Base-by-base conservation (phyloP, 2,329 filamentous ascomycete species). In the Acarospora socialis region DNA sequence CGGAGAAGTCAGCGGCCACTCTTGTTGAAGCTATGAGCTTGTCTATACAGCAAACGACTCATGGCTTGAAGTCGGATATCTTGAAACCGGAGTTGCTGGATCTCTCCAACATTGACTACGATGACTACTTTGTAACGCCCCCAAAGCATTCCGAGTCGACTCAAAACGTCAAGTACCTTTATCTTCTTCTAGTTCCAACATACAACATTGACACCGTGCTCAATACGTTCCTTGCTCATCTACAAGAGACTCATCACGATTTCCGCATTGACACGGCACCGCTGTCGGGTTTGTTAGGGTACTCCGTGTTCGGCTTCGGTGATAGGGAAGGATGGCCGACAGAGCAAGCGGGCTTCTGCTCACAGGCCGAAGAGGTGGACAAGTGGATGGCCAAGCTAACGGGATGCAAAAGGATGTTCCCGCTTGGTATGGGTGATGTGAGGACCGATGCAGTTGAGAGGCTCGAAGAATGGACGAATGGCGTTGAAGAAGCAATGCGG, bases 351-450 rank as follows among this genome's bases (percentile, higher is more conserved):
- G 87, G 87, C 0, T 98, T 86, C 57, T 94, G 87, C 52, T 84
- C 82, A 40, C 87, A 95, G 52, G 87, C 87, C 2, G 81, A 77
- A 48, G 77, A 93, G 44, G 65, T 92, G 3, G 87, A 98, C 52
- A 84, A 75, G 51, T 95, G 90, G 87, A 81, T 98, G 80, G 84
- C 87, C n/a, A 92, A 84, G 51, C 59, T 98, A 47, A 93, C 86
- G 0, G 77, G 72, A 2, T 71, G 78, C 39, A 93, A 87, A 58
- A 68, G 86, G 49, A 86, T 83, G 1, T 95, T 79, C 46, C 87
- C 87, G 0, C 62, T 95, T 5, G 90, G 90, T 4, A 77, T 87
- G 66, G 83, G 80, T 2, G 84, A 95, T 54, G 70, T 80, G 35
- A 92, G 84, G 55, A 66, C 59, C n/a, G 79, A 90, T 50, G 71